These are phyloP conservation scores for Pythium sp. DNA, from an alignment of 352 stramenopile genomes.

Conservation along the genomic window DNA sequence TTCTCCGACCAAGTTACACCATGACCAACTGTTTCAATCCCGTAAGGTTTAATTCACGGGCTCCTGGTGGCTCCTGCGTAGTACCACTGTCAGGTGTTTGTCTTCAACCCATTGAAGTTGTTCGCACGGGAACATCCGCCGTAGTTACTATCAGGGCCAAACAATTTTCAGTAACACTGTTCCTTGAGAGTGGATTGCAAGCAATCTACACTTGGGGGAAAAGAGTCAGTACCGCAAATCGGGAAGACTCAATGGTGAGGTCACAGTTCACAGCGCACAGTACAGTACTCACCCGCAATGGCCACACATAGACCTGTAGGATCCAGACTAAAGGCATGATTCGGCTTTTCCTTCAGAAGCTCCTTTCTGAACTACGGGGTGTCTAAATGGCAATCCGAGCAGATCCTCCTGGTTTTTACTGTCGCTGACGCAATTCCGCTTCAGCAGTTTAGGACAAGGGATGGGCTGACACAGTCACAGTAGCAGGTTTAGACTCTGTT, in stretches of 20 bases:
- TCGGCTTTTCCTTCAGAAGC: neutral
- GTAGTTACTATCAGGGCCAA: neutral
- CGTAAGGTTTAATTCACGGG: no score
- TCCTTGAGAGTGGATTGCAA: no score
- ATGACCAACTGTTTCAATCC: no score
- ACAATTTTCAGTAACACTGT: neutral
- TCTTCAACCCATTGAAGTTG: neutral
- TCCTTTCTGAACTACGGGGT: neutral
- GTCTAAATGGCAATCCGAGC: neutral
- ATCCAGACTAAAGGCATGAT: neutral
- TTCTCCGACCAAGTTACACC: no score
- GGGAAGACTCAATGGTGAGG: neutral
- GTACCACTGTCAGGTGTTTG: neutral
- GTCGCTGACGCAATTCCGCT: neutral
- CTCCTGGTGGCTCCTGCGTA: neutral
- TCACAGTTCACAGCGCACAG: neutral
- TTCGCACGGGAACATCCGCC: neutral
- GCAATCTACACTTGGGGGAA: neutral
- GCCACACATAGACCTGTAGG: neutral
- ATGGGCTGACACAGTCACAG: no score
- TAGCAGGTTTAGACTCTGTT: neutral
- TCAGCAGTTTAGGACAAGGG: neutral
- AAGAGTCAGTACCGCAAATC: neutral
- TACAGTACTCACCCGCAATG: neutral
- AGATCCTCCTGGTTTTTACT: neutral